phyloP scores from a whole-genome alignment of 805 yeast species.

The Priceomyces melissophilus region DNA sequence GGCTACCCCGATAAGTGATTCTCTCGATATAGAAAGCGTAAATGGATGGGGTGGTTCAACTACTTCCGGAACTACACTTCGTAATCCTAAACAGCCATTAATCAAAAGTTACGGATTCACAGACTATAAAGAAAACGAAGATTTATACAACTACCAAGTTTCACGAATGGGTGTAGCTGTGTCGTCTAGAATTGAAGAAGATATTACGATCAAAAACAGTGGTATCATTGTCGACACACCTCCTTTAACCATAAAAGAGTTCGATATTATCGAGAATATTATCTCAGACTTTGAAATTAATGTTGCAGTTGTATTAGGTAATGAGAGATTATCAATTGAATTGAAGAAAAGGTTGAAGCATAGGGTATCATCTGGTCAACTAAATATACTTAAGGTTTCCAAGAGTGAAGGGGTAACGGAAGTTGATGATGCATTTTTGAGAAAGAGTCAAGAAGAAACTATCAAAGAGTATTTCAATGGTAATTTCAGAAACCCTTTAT shows the following conservation, averaged over 20 bases:
- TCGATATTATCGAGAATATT: constrained; percentile 51
- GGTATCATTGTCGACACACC: constrained; percentile 80
- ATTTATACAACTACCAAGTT: constrained; percentile 49
- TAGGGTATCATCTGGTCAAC: constrained; percentile 23
- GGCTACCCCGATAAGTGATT: constrained; percentile 80
- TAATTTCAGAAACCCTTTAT: constrained; percentile 54
- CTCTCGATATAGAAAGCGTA: constrained; percentile 66
- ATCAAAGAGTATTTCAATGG: constrained; percentile 93
- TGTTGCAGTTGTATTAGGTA: constrained; percentile 67
- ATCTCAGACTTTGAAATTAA: constrained; percentile 59
- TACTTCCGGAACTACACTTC: constrained; percentile 65
- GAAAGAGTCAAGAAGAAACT: constrained; percentile 70
- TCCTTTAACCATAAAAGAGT: constrained; percentile 49
- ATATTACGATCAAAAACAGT: constrained; percentile 38
- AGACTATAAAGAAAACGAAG: constrained; percentile 51
- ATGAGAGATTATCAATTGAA: constrained; percentile 65
- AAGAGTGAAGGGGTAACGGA: constrained; percentile 77
- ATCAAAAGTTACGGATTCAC: constrained; percentile 78
- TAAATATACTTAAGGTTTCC: constrained; percentile 58
- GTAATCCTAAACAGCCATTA: constrained; percentile 87
- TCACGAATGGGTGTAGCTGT: constrained; percentile 50
- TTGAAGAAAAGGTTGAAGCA: constrained; percentile 49
- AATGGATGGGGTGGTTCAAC: constrained; percentile 77
- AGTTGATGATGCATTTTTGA: constrained; percentile 60
- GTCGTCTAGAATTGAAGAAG: constrained; percentile 48